Evolutionary conservation across 805 yeast genomes (phyloP), one percentile per base, ranked within the genome.

Genomic region (Wickerhamiella shivajii): DNA sequence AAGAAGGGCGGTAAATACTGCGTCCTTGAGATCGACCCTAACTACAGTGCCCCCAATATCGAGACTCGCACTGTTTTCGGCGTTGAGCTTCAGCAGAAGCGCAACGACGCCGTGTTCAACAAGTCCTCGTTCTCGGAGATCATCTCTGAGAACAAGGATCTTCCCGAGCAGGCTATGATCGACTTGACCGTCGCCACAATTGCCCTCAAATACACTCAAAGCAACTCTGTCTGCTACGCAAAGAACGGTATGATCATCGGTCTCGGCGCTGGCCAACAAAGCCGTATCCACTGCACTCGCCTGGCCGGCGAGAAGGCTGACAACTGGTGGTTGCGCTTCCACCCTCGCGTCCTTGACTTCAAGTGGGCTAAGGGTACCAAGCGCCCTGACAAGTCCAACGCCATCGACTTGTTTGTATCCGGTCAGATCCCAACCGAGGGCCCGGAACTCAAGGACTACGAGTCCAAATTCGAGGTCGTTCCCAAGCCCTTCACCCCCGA

Each of bases 251-350:
- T 90, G 99, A 93, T 90, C 41, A 74, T 90, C 51, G 99, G 99
- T 45, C 71, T 90, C 50, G 99, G 99, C 53, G 99, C 99, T 40
- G 99, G 99, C 46, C 99, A 90, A 68, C 99, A 90, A 66, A 84
- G 96, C 37, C 76, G 99, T 65, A 90, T 90, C 53, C 99, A 90
- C 67, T 90, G 99, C 66, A 90, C 98, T 31, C 77, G 99, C 66
- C 71, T 90, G 49, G 99, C 98, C 33, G 98, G 98, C 57, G 98
- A 90, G 55, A 90, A 90, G 69, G 95, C 97, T 45, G 96, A 90
- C 60, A 85, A 85, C 71, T 90, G 97, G 97, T 90, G 98, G 98
- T 71, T 90, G 54, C 78, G 99, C 68, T 97, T 90, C 61, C 98
- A 90, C 62, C 97, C 97, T 47, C 73, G 66, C 56, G 97, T 90